Evolutionary conservation across 306 rosid genomes (phyloP).

Genomic region (Fragaria vesca): DNA sequence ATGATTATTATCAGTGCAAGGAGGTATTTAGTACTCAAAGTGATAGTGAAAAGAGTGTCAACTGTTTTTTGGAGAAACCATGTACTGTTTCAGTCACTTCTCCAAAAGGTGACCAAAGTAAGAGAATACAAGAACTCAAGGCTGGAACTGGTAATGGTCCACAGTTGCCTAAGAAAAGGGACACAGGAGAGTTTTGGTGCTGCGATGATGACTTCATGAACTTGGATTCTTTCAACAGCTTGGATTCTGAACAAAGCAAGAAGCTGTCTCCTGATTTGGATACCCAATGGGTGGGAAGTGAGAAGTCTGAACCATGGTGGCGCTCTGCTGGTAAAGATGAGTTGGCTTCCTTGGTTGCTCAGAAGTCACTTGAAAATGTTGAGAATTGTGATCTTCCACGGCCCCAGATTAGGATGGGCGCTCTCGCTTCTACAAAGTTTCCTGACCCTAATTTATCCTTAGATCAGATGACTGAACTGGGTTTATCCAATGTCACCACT

Average conservation of each 20-base stretch:
- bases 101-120: conserved; percentile 28
- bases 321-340: conserved; percentile 69
- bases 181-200: conserved; percentile 42
- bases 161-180: conserved; percentile 40
- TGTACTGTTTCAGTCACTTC: conserved; percentile 32
- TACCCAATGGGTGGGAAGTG: conserved; percentile 47
- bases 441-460: conserved; percentile 42
- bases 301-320: conserved; percentile 80
- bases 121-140: conserved; percentile 37
- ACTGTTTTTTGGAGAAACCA: conserved; percentile 32
- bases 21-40: conserved; percentile 31
- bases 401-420: conserved; percentile 44
- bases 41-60: conserved; percentile 21
- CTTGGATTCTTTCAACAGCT: conserved; percentile 45
- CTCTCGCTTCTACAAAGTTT: conserved; percentile 28
- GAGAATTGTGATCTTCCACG: conserved; percentile 92
- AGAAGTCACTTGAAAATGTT: conserved; percentile 61
- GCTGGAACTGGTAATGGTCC: conserved; percentile 32
- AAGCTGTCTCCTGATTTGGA: conserved; percentile 47
- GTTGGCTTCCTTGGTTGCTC: conserved; percentile 81
- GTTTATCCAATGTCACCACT: conserved; percentile 36
- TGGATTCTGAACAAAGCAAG: conserved; percentile 41
- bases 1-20: conserved; percentile 32
- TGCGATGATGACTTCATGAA: conserved; percentile 47
- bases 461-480: conserved; percentile 38